Conservation (phyloP, 345 rosid genomes). For the Heritiera fomes region DNA sequence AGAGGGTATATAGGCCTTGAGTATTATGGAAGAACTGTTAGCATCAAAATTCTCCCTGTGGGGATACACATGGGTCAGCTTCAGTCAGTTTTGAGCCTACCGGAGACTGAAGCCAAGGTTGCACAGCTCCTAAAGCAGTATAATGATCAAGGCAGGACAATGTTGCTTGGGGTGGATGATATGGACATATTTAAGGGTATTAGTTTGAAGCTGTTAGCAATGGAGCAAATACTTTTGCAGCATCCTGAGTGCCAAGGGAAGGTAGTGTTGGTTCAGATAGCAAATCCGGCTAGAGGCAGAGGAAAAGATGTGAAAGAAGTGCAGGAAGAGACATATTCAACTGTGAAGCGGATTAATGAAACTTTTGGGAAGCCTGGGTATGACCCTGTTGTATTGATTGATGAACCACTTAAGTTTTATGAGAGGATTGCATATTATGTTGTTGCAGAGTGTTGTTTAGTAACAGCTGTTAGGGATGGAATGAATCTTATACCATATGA, state of each 20-base stretch:
- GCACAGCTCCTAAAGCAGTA: slow-evolving; percentile 57
- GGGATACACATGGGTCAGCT: slow-evolving; percentile 93
- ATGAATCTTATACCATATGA: slow-evolving; percentile 95
- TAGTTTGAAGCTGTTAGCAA: slow-evolving; percentile 75
- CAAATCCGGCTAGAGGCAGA: slow-evolving; percentile 74
- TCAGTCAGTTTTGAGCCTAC: slow-evolving; percentile 63
- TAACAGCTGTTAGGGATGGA: slow-evolving; percentile 88
- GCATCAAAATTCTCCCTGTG: slow-evolving; percentile 79
- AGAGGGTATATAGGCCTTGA: slow-evolving; percentile 84
- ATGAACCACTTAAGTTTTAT: slow-evolving; percentile 69
- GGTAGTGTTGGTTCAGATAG: slow-evolving; percentile 84
- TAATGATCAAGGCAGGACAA: slow-evolving; percentile 48
- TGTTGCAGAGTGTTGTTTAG: slow-evolving; percentile 90
- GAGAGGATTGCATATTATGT: slow-evolving; percentile 86
- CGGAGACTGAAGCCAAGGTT: slow-evolving; percentile 72
- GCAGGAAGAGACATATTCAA: slow-evolving; percentile 74
- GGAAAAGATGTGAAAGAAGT: slow-evolving; percentile 88
- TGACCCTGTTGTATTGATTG: slow-evolving; percentile 70
- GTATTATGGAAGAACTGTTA: slow-evolving; percentile 85
- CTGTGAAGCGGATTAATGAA: slow-evolving; percentile 69
- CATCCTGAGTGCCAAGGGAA: slow-evolving; percentile 79
- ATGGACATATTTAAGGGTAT: slow-evolving; percentile 93
- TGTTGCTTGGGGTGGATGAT: slow-evolving; percentile 90
- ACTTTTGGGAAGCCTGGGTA: slow-evolving; percentile 73
- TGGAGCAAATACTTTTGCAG: slow-evolving; percentile 85